These are phyloP conservation scores for Syncephalastrum sp. DNA, from an alignment of 371 early-diverging fungal genomes.

Conservation along the genomic window DNA sequence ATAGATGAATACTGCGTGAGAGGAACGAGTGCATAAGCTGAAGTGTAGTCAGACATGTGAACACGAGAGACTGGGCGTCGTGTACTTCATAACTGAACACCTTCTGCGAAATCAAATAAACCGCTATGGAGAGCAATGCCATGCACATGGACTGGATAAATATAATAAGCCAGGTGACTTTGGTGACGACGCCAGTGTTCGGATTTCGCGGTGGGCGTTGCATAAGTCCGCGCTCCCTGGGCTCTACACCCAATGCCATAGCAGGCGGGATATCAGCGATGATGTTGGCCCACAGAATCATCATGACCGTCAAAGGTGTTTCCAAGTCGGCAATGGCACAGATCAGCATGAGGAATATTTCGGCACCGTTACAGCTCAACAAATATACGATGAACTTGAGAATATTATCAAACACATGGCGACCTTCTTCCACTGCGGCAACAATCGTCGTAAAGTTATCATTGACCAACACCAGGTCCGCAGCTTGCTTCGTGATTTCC, in stretches of 20 bases:
- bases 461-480: slow-evolving; percentile 83
- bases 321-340: slow-evolving; percentile 37
- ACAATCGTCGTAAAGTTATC: slow-evolving; percentile 85
- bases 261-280: slow-evolving; percentile 70
- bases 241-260: slow-evolving; percentile 80
- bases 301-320: slow-evolving; percentile 52
- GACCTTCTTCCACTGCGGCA: slow-evolving; percentile 74
- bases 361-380: slow-evolving; percentile 80
- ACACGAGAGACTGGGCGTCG: slow-evolving; percentile 41
- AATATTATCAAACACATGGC: slow-evolving; percentile 87
- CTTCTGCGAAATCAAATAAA: slow-evolving; percentile 54
- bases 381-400: slow-evolving; percentile 87
- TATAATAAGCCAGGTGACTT: slow-evolving; percentile 31
- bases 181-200: slow-evolving; percentile 55
- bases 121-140: slow-evolving; percentile 55
- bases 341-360: slow-evolving; percentile 64
- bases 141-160: slow-evolving; percentile 44
- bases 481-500: slow-evolving; percentile 88
- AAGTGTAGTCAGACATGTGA: slow-evolving; percentile 71
- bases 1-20: slow-evolving; percentile 65
- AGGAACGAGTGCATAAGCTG: slow-evolving; percentile 83
- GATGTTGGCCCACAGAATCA: slow-evolving; percentile 49
- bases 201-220: slow-evolving; percentile 70
- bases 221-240: slow-evolving; percentile 75
- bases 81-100: slow-evolving; percentile 27